These are phyloP conservation scores for Sphaerostilbella broomeana DNA, from an alignment of 2,329 filamentous ascomycete genomes.

Conservation along the genomic window DNA sequence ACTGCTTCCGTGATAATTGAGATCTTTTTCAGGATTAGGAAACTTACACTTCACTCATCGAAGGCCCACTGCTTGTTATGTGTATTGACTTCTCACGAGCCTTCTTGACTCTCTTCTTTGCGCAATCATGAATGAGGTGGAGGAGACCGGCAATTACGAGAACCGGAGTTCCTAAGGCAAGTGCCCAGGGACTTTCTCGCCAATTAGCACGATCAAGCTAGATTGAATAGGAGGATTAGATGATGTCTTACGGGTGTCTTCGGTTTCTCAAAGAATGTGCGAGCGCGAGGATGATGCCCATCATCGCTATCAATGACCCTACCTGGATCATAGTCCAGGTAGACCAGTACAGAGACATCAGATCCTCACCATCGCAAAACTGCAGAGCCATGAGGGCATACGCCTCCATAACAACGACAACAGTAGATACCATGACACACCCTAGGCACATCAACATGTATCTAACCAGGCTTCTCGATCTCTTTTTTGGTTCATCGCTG, in stretches of 20 bases:
- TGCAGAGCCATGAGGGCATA: conserved; percentile 48
- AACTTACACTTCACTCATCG: conserved; percentile 41
- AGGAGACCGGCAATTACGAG: conserved; percentile 51
- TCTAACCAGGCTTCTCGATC: conserved; percentile 31
- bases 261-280: conserved; percentile 43
- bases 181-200: conserved; percentile 44
- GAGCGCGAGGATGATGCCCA: conserved; percentile 49
- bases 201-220: conserved; percentile 2
- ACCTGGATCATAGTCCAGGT: conserved; percentile 56
- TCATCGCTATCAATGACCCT: conserved; percentile 51
- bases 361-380: conserved; percentile 54
- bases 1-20: no score
- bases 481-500: conserved; percentile 24
- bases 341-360: conserved; percentile 55
- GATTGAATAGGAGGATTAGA: neutral
- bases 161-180: conserved; percentile 54
- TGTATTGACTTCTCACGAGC: conserved; percentile 20
- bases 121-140: conserved; percentile 39
- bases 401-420: conserved; percentile 47
- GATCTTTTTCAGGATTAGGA: no score
- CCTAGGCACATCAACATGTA: conserved; percentile 38
- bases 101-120: conserved; percentile 30
- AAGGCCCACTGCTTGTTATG: conserved; percentile 23
- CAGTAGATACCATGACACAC: conserved; percentile 39
- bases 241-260: conserved; percentile 47